Evolutionary conservation across 257 asterid species (phyloP), one percentile per base, ranked within the genome.

Genomic region (Solanum raphanifolium): DNA sequence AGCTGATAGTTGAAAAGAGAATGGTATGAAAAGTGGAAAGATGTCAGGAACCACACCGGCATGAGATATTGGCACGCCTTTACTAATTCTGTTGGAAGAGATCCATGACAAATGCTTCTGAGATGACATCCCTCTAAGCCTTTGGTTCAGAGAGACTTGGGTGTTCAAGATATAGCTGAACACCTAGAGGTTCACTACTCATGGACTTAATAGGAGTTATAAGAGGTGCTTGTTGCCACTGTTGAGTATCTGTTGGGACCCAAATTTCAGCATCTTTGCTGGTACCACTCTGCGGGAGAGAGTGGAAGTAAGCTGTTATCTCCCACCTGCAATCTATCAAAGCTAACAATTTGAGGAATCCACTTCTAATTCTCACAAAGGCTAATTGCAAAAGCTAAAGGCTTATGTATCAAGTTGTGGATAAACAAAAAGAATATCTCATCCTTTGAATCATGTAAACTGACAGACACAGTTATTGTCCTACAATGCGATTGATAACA

Each of bases 321-420:
- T 96, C 99, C 99, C 98, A 96, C 92, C 96, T 95, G 92, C 98
- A 95, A 90, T 93, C 99, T 95, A 88, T 87, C 41, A 73, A 73
- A 73, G 58, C 43, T 2, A 69, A 72, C 25, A 71, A 31, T 34
- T 71, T 86, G 48, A 86, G 68, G 62, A 85, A 27, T 18, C 20
- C 68, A 27, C 4, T 27, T 41, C 1, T 27, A 81, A 46, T 81
- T 43, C 68, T 48, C 85, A 27, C 18, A 29, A 48, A 18, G 85
- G 85, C 43, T 18, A 9, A 82, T 48, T 20, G 29, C 29, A 48
- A 82, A 27, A 48, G 85, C 85, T 25, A 31, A 43, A 27, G 16
- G 84, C 23, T 31, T 0, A 79, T 79, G 25, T 46, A 46, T 27
- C 85, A n/a, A 81, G 65, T 15, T 31, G 15, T 16, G 85, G 85